Base-by-base conservation (phyloP, 352 stramenopile genomes). In the Pythium aphanidermatum region DNA sequence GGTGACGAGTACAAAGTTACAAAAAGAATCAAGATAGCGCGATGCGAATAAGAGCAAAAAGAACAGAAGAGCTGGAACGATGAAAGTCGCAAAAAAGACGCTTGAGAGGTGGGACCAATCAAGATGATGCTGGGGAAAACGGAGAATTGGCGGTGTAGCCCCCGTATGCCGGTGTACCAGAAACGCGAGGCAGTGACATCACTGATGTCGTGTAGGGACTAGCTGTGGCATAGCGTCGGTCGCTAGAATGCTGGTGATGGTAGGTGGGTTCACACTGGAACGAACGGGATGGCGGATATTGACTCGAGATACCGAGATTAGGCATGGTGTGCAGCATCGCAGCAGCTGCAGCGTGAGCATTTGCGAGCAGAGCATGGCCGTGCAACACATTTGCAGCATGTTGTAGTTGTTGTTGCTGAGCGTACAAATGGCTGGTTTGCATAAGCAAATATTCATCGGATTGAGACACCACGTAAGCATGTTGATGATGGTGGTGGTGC, bases 401-500 rank as follows among this genome's bases (percentile, higher is more conserved):
- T 8, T 39, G 37, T 29, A 52, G 51, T 3, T 51, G 52, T 20
- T 55, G 52, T 5, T 60, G 52, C 9, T 55, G 52, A 2, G 39
- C 32, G 23, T 51, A 60, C 14, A 51, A 20, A 12, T 39, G 44
- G 4, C 44, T 28, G 1, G 20, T 53, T 23, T 52, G 42, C 8
- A 37, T 30, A 5, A 50, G 31, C 27, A 49, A 24, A 25, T 55
- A 60, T 39, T 60, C 44, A 27, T 58, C 42, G n/a, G n/a, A n/a
- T n/a, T n/a, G n/a, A 46, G 65, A 56, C 33, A 60, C 46, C 46
- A 44, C 25, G 43, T 58, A 44, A 21, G 60, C 57, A 25, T 69
- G 58, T 14, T 40, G 48, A 17, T 65, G 65, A 24, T 79, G 75
- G 36, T 71, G 68, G 60, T 78, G 54, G 42, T 54, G 48, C 29